Base-by-base conservation (phyloP, 139 green algal genomes). In the Chlorella ohadii region DNA sequence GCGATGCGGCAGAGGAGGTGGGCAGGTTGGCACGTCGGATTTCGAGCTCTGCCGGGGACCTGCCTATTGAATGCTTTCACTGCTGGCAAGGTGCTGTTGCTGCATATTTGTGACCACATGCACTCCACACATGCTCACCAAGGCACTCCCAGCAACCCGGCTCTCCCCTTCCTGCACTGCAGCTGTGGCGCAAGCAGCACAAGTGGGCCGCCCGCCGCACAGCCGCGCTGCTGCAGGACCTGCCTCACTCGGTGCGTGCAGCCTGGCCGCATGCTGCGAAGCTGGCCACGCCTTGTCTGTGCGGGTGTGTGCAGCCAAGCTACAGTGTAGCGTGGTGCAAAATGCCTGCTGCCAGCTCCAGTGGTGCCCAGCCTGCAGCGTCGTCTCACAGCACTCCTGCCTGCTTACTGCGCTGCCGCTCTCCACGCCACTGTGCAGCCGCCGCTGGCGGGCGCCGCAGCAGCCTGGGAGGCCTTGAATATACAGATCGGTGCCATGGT, bases 131-230 rank as follows among this genome's bases (percentile, higher is more conserved):
- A n/a, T n/a, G n/a, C n/a, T n/a, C n/a, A n/a, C n/a, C n/a, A n/a
- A n/a, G n/a, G n/a, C n/a, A 44, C 27, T 7, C 36, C 27, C 20
- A 59, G 1, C 38, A 7, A 17, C 16, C 38, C 59, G 61, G 59
- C 17, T 33, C 27, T 72, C 36, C 27, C 34, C 27, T 17, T 31
- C 25, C 28, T 15, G 20, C 47, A 15, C 73, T 82, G 41, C 82
- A 91, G 81, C 82, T 75, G 20, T 91, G 79, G 73, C 77, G 81
- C 38, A 34, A 38, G 20, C 72, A 75, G 44, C 88, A 92, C 72
- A 89, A 89, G 80, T 92, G 88, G 88, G 88, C 88, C 15, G 88
- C 88, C 0, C 72, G 83, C 70, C 82, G 79, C n/a, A 74, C 86
- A 28, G 88, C 83, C 19, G 72, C 56, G 19, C 38, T 91, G 74